These are phyloP conservation scores for Fusarium newnesense DNA, from an alignment of 2,329 filamentous ascomycete species.

Conservation along the genomic window DNA sequence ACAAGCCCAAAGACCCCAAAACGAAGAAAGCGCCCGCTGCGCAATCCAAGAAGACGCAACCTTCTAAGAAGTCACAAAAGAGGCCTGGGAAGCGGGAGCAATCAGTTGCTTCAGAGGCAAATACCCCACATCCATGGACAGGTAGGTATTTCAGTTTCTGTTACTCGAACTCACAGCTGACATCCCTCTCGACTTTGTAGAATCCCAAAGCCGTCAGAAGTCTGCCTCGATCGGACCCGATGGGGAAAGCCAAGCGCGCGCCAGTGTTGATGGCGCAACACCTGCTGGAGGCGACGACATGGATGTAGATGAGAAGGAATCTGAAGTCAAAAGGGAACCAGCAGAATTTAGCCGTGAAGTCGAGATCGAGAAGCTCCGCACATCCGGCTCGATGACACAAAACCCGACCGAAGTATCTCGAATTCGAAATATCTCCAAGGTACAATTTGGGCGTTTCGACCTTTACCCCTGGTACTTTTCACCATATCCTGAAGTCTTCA, in stretches of 20 bases:
- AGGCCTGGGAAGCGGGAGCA: constrained; percentile 65
- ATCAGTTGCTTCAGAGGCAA: constrained; percentile 62
- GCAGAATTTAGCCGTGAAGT: constrained; percentile 80
- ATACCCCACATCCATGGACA: constrained; percentile 65
- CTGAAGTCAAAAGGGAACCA: constrained; percentile 59
- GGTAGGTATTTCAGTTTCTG: constrained; percentile 39
- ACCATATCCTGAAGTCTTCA: constrained; percentile 90
- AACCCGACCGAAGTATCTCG: constrained; percentile 97
- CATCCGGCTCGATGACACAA: constrained; percentile 97
- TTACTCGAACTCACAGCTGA: background rate
- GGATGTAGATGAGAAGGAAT: constrained; percentile 64
- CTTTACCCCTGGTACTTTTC: constrained; percentile 99
- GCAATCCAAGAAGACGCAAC: constrained; percentile 66
- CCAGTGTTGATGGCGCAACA: constrained; percentile 57
- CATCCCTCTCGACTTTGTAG: constrained; percentile 55
- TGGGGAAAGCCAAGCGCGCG: constrained; percentile 56
- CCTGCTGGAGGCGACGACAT: constrained; percentile 61
- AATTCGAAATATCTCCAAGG: constrained; percentile 91
- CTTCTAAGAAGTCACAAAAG: constrained; percentile 69
- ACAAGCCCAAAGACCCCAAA: constrained; percentile 78
- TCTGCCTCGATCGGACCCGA: constrained; percentile 56
- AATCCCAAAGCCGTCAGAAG: constrained; percentile 58
- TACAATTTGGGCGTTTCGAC: constrained; percentile 93
- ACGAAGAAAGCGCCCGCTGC: constrained; percentile 73
- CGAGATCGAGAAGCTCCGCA: constrained; percentile 95